Evolutionary conservation across 1,284 basidiomycete species (phyloP).

Genomic region (Volvariella volvacea): DNA sequence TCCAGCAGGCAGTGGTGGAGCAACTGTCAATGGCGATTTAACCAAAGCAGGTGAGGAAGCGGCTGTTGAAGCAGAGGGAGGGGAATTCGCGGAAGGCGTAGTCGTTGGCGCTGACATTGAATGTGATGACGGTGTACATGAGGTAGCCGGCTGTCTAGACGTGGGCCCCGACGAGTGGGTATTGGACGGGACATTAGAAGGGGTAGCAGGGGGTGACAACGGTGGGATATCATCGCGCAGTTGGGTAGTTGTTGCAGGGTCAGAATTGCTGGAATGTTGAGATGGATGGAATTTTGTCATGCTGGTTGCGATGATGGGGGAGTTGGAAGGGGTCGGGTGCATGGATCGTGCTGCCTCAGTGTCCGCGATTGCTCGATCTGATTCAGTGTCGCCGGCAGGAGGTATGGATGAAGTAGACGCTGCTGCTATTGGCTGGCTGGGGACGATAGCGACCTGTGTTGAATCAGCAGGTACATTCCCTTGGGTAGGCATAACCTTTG

Average conservation of each 20-base stretch:
- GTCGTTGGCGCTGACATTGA: neutral
- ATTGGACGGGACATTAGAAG: neutral
- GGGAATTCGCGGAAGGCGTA: neutral
- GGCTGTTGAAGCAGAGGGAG: slow-evolving; percentile 2
- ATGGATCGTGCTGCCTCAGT: slow-evolving; percentile 28
- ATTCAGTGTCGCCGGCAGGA: no score
- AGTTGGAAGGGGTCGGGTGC: slow-evolving; percentile 43
- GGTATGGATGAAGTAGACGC: no score
- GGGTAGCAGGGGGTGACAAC: neutral
- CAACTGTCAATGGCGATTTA: slow-evolving; percentile 15
- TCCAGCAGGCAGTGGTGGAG: slow-evolving; percentile 15
- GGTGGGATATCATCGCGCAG: neutral
- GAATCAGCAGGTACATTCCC: no score
- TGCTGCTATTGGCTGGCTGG: no score
- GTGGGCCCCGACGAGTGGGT: neutral
- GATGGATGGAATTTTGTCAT: slow-evolving; percentile 1
- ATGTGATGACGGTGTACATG: neutral
- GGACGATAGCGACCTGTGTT: no score
- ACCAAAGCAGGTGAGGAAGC: slow-evolving; percentile 12
- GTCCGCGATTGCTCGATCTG: slow-evolving; percentile 17
- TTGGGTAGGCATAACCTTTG: no score
- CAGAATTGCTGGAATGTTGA: slow-evolving; percentile 1
- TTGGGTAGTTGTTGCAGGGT: neutral
- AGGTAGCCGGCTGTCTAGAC: no score
- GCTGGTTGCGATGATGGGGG: slow-evolving; percentile 27